Conservation (phyloP, 352 stramenopile species). For the Pythium phragmitis region DNA sequence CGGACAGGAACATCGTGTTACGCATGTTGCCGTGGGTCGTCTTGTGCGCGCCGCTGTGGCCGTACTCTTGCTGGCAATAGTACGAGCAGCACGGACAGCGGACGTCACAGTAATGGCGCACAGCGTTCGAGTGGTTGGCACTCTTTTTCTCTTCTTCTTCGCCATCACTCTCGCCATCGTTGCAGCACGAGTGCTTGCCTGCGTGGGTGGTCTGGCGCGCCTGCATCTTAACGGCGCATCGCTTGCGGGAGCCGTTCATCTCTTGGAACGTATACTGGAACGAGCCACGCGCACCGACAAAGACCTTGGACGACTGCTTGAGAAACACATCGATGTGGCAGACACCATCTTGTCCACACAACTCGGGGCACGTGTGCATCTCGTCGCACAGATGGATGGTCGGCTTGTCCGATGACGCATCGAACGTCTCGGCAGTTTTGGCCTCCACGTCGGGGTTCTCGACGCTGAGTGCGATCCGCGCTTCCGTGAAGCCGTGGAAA, state of each 20-base stretch:
- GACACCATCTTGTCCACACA: conserved; percentile 59
- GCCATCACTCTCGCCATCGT: conserved; percentile 13
- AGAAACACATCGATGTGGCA: conserved; percentile 70
- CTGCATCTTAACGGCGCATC: conserved; percentile 45
- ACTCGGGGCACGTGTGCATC: conserved; percentile 49
- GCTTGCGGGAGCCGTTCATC: conserved; percentile 77
- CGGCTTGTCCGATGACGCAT: conserved; percentile 31
- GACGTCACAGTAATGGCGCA: conserved; percentile 66
- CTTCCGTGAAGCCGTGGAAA: conserved; percentile 59
- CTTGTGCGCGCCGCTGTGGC: conserved; percentile 48
- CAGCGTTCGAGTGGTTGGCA: not conserved
- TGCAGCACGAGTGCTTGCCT: conserved; percentile 47
- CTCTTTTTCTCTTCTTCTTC: conserved; percentile 19
- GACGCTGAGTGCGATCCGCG: conserved; percentile 40
- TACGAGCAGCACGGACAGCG: conserved; percentile 77
- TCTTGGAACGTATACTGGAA: conserved; percentile 79
- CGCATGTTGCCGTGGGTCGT: conserved; percentile 83
- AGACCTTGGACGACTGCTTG: conserved; percentile 66
- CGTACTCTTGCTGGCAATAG: conserved; percentile 64
- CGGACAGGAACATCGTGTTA: conserved; percentile 69
- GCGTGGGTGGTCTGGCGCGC: conserved; percentile 47
- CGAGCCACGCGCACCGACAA: conserved; percentile 45
- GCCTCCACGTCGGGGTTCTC: conserved; percentile 33
- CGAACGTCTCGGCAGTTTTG: conserved; percentile 39
- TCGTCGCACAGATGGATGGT: conserved; percentile 62